Base-by-base conservation (phyloP, 768 basidiomycete species). In the Peribolospora kevripleyi region DNA sequence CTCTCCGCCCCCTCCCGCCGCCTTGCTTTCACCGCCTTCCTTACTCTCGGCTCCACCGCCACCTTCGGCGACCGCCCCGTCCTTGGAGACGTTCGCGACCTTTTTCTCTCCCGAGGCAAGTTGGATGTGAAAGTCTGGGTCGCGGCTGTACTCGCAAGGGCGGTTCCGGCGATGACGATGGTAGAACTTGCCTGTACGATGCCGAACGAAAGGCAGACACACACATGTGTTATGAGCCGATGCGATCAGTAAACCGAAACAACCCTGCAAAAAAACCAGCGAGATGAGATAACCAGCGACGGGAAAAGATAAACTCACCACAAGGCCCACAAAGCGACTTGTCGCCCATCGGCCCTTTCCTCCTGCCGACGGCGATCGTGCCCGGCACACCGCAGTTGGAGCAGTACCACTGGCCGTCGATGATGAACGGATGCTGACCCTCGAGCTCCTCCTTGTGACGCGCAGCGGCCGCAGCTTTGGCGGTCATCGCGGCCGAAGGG, bases 331-430 rank as follows among this genome's bases (percentile, higher is more conserved):
- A 95, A 65, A 91, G 82, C 3, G 79, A 81, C 66, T 86, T 86
- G 63, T 84, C 80, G 6, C 88, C 88, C 50, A 86, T 70, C 1
- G 85, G 87, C 1, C 90, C 87, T 62, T 90, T 90, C 60, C 86
- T 73, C 58, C 84, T 71, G 3, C 87, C 87, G 47, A 86, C 70
- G 3, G 85, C 84, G 55, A 91, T 79, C 61, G 70, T 77, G 64
- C 85, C 86, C 0, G 88, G 88, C 64, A 83, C 83, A 5, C 88
- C 88, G 62, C 85, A 93, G 63, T 87, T 91, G 14, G 84, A 86
- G 65, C 88, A 95, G 68, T 87, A 84, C 88, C 88, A 93, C 4
- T 83, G 73, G 1, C 84, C 85, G 60, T 87, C 71, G 64, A 87
- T 81, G 61, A 76, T 72, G 64, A 85, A 83, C 45, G 79, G 73